Conservation (phyloP, 164 flowering plant genomes). For the Saururus chinensis region DNA sequence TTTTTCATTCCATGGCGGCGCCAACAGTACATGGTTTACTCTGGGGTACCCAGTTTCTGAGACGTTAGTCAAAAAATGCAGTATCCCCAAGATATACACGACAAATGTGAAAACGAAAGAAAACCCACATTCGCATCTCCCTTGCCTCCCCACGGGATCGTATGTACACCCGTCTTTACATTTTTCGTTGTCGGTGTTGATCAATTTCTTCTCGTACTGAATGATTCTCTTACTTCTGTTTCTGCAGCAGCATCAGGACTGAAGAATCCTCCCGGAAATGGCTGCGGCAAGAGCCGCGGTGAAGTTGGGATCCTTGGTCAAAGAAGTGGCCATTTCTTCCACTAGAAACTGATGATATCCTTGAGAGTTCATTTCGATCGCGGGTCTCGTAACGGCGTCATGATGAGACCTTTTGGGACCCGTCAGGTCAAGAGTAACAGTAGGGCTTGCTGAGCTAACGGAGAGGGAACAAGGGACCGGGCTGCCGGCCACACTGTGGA, state of each 20-base stretch:
- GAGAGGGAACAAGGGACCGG: background rate
- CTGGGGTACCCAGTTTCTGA: too few relatives aligned
- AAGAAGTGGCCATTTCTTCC: slow-evolving; percentile 24
- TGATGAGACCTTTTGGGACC: background rate
- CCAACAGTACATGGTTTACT: too few relatives aligned
- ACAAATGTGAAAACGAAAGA: too few relatives aligned
- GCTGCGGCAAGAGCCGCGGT: slow-evolving; percentile 32
- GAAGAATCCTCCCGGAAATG: slow-evolving; percentile 20
- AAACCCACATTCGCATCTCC: too few relatives aligned
- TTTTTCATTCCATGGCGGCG: too few relatives aligned
- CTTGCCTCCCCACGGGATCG: too few relatives aligned
- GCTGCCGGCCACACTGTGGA: background rate
- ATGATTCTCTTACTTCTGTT: too few relatives aligned
- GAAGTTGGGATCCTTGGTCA: slow-evolving; percentile 36
- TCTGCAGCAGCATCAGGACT: background rate
- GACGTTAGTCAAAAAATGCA: too few relatives aligned
- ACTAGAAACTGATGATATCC: slow-evolving; percentile 24
- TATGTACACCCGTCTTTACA: too few relatives aligned
- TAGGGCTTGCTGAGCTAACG: background rate
- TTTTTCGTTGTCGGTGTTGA: too few relatives aligned
- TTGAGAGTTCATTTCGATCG: slow-evolving; percentile 6
- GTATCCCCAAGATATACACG: too few relatives aligned
- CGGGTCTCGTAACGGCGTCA: background rate
- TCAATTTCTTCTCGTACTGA: too few relatives aligned
- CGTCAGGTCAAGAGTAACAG: slow-evolving; percentile 5